Evolutionary conservation across 2,329 filamentous ascomycete genomes (phyloP), one percentile per base, ranked within the genome.

Genomic region (Trichoderma sp.): DNA sequence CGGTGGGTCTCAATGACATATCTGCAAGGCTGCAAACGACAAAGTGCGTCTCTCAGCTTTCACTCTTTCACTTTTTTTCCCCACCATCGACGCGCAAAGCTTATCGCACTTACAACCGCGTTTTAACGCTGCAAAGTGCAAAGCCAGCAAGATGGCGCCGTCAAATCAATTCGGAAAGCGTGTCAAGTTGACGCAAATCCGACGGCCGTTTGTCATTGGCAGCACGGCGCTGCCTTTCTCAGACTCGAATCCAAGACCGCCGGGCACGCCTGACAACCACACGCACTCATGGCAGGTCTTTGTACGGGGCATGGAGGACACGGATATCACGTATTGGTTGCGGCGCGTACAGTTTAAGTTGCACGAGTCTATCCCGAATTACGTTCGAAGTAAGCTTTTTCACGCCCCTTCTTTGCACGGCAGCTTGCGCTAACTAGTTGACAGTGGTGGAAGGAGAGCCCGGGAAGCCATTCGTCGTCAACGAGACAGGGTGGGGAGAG

Each of bases 331-430:
- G 33, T 96, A 97, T 80, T 99, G 96, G 94, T 86, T 98, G 73
- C 93, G 95, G 70, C 95, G 97, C 76, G 95, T 99, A 1, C 94
- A 97, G 79, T 99, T 99, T 83, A 98, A 98, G 81, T 88, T 99
- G 19, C 95, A 97, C 84, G 94, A 98, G 80, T 97, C 95, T 11
- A 98, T 97, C 79, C 90, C 93, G 33, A 97, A 97, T 80, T 92
- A 92, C 69, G 87, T 96, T 27, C 91, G 96, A 74, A 97, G 88
- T 87, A 79, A 71, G 86, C 27, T 40, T 47, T 40, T 47, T 29
- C 10, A 24, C 5, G 40, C 2, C n/a, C 2, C 21, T 52, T 33
- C 60, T 43, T 19, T 43, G 19, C 7, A n/a, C 40, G n/a, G n/a
- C 40, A 43, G 11, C 13, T 43, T 43, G 40, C 40, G 16, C 71